These are phyloP conservation scores for Cyamopsis tetragonoloba DNA, from an alignment of 306 rosid genomes.

Conservation along the genomic window DNA sequence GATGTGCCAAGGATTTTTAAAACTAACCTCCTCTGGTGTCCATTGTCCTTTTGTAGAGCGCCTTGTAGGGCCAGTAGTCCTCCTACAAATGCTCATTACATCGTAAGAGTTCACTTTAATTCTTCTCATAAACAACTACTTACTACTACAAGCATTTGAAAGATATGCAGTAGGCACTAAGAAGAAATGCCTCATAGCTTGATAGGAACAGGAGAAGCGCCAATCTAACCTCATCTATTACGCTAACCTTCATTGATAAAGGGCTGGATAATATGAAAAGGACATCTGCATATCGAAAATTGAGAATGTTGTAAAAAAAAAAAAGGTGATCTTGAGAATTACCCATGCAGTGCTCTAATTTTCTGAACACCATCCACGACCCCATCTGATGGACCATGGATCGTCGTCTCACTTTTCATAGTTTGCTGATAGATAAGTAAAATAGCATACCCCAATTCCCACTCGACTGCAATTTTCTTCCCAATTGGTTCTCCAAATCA, in stretches of 20 bases:
- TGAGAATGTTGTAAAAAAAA: slow-evolving; percentile 8
- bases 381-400: slow-evolving; percentile 46
- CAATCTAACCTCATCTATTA: background rate
- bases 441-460: slow-evolving; percentile 45
- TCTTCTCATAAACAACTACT: background rate
- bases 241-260: background rate
- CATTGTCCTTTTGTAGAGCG: slow-evolving; percentile 99
- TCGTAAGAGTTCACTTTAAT: slow-evolving; percentile 14
- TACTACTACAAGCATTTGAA: background rate
- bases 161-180: background rate
- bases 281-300: slow-evolving; percentile 10
- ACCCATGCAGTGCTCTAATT: slow-evolving; percentile 69
- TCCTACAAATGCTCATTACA: slow-evolving; percentile 46
- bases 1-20: background rate
- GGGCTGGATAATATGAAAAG: slow-evolving; percentile 3
- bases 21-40: slow-evolving; percentile 84
- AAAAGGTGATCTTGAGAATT: slow-evolving; percentile 20
- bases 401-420: slow-evolving; percentile 63
- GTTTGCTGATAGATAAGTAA: slow-evolving; percentile 39
- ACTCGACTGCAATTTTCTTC: slow-evolving; percentile 42
- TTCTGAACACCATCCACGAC: slow-evolving; percentile 45
- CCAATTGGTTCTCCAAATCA: slow-evolving; percentile 62
- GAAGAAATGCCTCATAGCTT: slow-evolving; percentile 6
- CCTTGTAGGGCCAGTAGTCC: slow-evolving; percentile 98
- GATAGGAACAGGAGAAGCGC: background rate